Evolutionary conservation across 2,329 filamentous ascomycete genomes (phyloP).

Genomic region (Aspergillus costaricaensis): DNA sequence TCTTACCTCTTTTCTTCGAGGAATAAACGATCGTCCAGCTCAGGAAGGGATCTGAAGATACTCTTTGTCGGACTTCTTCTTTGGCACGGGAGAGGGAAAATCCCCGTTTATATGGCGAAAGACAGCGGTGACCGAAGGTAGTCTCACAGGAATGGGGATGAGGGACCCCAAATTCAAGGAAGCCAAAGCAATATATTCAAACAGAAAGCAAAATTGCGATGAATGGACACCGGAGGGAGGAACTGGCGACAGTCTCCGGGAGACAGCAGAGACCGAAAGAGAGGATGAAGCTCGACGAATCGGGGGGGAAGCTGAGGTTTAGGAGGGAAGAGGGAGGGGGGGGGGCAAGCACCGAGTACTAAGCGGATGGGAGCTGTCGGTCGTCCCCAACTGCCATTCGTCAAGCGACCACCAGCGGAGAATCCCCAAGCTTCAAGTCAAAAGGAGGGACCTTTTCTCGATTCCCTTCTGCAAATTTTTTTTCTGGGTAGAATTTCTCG

Average conservation of each 20-base stretch:
- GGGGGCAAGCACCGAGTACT: slow-evolving; percentile 23
- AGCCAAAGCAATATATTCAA: slow-evolving; percentile 18
- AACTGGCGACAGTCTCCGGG: slow-evolving; percentile 13
- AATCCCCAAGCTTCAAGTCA: slow-evolving; percentile 13
- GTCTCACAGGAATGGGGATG: slow-evolving; percentile 10
- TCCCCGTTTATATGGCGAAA: slow-evolving; percentile 12
- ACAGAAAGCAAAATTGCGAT: slow-evolving; percentile 12
- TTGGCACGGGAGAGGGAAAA: slow-evolving; percentile 19
- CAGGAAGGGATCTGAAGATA: background rate
- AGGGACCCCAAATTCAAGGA: slow-evolving; percentile 10
- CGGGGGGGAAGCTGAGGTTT: slow-evolving; percentile 12
- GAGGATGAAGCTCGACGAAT: slow-evolving; percentile 24
- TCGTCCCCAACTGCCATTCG: slow-evolving; percentile 24
- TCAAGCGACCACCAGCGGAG: slow-evolving; percentile 19
- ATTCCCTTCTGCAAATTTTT: slow-evolving; percentile 1
- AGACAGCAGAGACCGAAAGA: slow-evolving; percentile 17
- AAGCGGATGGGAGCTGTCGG: slow-evolving; percentile 27
- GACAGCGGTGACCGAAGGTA: slow-evolving; percentile 14
- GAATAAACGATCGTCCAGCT: slow-evolving; percentile 3
- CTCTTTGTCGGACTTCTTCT: slow-evolving; percentile 15
- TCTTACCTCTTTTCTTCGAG: background rate
- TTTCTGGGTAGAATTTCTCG: slow-evolving; percentile 1
- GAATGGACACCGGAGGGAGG: slow-evolving; percentile 6
- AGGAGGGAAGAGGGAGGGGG: slow-evolving; percentile 21
- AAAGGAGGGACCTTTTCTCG: slow-evolving; percentile 12